Conservation (phyloP, 2,329 filamentous ascomycete genomes). For the Exutisphaerella laricina region DNA sequence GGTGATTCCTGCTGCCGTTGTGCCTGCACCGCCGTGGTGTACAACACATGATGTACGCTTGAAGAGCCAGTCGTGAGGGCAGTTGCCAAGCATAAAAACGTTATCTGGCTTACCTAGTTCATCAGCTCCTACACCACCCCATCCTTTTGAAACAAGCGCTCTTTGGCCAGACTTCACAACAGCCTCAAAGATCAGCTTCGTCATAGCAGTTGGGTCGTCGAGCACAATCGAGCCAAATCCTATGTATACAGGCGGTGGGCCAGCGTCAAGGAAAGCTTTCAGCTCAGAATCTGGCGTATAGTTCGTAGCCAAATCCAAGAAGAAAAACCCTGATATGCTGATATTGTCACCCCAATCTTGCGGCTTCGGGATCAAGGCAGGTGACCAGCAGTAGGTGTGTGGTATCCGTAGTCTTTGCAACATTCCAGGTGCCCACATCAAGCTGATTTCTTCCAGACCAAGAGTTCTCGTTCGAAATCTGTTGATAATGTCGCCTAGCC, state of each 20-base stretch:
- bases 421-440: constrained; percentile 78
- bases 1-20: constrained; percentile 51
- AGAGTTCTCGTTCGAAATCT: constrained; percentile 70
- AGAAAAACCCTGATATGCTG: constrained; percentile 70
- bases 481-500: constrained; percentile 85
- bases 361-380: constrained; percentile 71
- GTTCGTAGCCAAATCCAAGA: constrained; percentile 61
- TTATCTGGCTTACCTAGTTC: constrained; percentile 37
- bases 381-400: constrained; percentile 90
- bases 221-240: constrained; percentile 81
- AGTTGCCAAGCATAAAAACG: constrained; percentile 50
- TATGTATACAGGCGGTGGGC: constrained; percentile 71
- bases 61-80: constrained; percentile 56
- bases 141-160: constrained; percentile 52
- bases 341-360: constrained; percentile 69
- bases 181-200: constrained; percentile 66
- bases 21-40: constrained; percentile 57
- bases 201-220: constrained; percentile 67
- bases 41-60: constrained; percentile 51
- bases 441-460: constrained; percentile 68
- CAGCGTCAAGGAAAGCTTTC: constrained; percentile 59
- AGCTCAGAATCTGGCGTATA: constrained; percentile 63
- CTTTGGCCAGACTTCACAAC: constrained; percentile 49
- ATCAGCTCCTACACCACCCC: constrained; percentile 44
- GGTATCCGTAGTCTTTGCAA: constrained; percentile 70